Percentiles rank a stretch among this genome's conserved stretches.
These are phyloP conservation scores for Pythium graminicola DNA, from an alignment of 352 stramenopile species.

Conservation along the genomic window DNA sequence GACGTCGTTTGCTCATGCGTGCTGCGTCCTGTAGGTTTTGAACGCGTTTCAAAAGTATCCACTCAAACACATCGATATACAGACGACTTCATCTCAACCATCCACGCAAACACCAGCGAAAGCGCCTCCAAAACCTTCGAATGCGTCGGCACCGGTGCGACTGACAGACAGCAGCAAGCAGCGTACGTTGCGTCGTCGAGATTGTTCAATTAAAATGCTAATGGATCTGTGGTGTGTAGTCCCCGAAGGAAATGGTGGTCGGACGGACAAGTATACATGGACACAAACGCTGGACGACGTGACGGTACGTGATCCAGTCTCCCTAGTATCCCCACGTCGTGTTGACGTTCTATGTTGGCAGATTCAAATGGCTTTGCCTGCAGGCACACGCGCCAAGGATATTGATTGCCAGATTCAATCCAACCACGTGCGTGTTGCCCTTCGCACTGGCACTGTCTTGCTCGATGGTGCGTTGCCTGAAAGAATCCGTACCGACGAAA, in stretches of 20 bases:
- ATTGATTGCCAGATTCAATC: constrained; percentile 88
- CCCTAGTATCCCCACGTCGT: too few relatives aligned
- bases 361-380: constrained; percentile 84
- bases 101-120: neutral
- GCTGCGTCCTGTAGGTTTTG: constrained; percentile 32
- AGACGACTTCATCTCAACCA: neutral
- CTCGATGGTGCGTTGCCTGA: constrained; percentile 88
- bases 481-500: constrained; percentile 95
- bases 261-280: constrained; percentile 91
- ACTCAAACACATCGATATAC: constrained; percentile 42
- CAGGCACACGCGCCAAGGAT: constrained; percentile 86
- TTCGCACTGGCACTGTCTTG: constrained; percentile 45
- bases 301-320: constrained; percentile 42
- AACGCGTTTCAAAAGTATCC: constrained; percentile 61
- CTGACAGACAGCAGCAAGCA: constrained; percentile 68
- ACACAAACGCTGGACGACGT: constrained; percentile 97
- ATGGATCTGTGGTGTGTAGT: constrained; percentile 29
- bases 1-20: neutral
- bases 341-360: too few relatives aligned
- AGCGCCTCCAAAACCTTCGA: neutral
- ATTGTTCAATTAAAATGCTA: too few relatives aligned
- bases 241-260: constrained; percentile 86
- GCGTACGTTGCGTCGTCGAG: constrained; percentile 30
- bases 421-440: constrained; percentile 72
- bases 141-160: constrained; percentile 16